Percentiles rank a stretch among this genome's conserved stretches.
phyloP scores from a whole-genome alignment of 192 early-diverging fungal species.

The Backusella psychrophila region DNA sequence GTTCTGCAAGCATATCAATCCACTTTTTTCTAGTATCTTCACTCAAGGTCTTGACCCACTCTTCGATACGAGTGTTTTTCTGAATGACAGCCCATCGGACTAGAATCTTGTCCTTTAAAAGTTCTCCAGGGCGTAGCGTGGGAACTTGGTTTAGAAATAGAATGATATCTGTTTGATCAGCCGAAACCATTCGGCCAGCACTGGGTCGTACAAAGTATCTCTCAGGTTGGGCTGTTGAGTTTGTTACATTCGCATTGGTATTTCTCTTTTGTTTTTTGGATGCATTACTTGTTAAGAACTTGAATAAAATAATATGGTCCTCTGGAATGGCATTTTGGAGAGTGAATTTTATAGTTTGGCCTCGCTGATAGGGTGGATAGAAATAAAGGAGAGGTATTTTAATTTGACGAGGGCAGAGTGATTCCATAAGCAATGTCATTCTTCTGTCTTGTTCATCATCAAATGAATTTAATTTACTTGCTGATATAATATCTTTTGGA shows the following conservation, averaged over 20 bases:
- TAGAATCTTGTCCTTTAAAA: conserved; percentile 30
- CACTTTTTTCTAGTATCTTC: conserved; percentile 25
- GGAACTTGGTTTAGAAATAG: conserved; percentile 31
- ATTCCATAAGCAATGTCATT: not conserved
- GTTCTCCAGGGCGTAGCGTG: conserved; percentile 7
- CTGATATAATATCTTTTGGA: not conserved
- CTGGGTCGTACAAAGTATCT: conserved; percentile 36
- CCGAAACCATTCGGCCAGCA: conserved; percentile 20
- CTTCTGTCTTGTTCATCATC: not conserved
- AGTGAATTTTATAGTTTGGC: conserved; percentile 18
- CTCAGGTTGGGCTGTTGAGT: conserved; percentile 7
- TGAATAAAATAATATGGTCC: conserved; percentile 30
- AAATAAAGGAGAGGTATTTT: conserved; percentile 10
- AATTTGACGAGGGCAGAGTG: not conserved
- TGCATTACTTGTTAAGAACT: conserved; percentile 29
- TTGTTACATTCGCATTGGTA: not conserved
- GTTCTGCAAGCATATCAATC: conserved; percentile 32
- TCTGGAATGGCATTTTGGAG: conserved; percentile 21
- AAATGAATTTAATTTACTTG: not conserved
- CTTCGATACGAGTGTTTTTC: conserved; percentile 20
- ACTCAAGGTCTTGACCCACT: conserved; percentile 18
- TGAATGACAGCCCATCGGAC: conserved; percentile 33
- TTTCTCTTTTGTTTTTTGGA: not conserved
- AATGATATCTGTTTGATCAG: conserved; percentile 19
- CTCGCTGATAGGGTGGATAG: conserved; percentile 14